A percentile compares a stretch with the other conserved stretches of the same genome.
These are phyloP conservation scores for Terana coerulea DNA, from an alignment of 768 basidiomycete genomes.

Conservation along the genomic window DNA sequence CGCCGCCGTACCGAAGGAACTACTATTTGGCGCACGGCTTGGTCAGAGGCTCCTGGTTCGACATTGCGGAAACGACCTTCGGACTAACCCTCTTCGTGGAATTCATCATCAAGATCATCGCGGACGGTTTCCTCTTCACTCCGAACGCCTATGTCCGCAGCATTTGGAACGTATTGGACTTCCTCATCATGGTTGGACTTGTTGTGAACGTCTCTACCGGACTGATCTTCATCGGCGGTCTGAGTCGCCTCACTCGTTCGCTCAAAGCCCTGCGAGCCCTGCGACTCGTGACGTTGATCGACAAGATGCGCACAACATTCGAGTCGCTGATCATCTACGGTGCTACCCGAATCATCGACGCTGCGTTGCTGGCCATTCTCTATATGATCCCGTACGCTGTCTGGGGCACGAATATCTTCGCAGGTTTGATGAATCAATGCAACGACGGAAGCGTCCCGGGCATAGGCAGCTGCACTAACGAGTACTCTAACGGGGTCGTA, in stretches of 20 bases:
- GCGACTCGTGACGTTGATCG: constrained; percentile 84
- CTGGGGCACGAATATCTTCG: constrained; percentile 93
- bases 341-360: constrained; percentile 79
- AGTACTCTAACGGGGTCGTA: constrained; percentile 64
- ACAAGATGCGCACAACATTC: constrained; percentile 83
- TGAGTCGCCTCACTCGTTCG: constrained; percentile 78
- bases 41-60: constrained; percentile 80
- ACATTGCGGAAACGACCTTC: constrained; percentile 71
- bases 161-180: constrained; percentile 91
- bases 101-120: constrained; percentile 85
- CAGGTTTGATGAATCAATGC: constrained; percentile 79
- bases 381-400: constrained; percentile 92
- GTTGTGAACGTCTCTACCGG: constrained; percentile 70
- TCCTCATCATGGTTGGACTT: constrained; percentile 76
- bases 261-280: constrained; percentile 87
- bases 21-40: constrained; percentile 61
- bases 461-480: constrained; percentile 64
- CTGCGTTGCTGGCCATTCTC: constrained; percentile 82
- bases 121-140: constrained; percentile 88
- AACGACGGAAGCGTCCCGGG: constrained; percentile 63
- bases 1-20: constrained; percentile 75
- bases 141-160: constrained; percentile 90
- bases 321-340: constrained; percentile 86
- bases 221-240: constrained; percentile 70
- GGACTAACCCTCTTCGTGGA: constrained; percentile 72